Evolutionary conservation across 2,329 filamentous ascomycete species (phyloP).

Genomic region (Aspergillus persii): DNA sequence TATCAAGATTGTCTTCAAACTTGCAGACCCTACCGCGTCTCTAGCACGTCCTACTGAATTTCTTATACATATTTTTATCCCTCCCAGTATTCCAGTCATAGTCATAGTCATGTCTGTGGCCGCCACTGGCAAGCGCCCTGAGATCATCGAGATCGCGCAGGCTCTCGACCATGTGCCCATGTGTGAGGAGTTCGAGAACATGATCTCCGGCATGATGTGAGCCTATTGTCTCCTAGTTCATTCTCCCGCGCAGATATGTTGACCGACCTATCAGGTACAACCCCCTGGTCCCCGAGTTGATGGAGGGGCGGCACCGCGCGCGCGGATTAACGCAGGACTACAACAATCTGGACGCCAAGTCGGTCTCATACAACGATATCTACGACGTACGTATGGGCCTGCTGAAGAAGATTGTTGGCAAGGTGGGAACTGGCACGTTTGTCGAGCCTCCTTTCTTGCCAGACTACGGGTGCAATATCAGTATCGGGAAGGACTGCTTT

Average conservation of each 20-base stretch:
- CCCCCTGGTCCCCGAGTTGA: slow-evolving; percentile 23
- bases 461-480: slow-evolving; percentile 35
- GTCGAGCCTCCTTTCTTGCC: slow-evolving; percentile 32
- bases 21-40: background rate
- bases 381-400: slow-evolving; percentile 24
- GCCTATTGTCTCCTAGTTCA: background rate
- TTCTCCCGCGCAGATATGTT: too few relatives aligned
- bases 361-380: slow-evolving; percentile 27
- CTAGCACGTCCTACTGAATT: too few relatives aligned
- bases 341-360: slow-evolving; percentile 29
- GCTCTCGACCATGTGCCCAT: slow-evolving; percentile 23
- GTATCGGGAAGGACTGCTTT: slow-evolving; percentile 31
- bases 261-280: slow-evolving; percentile 25
- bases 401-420: slow-evolving; percentile 27
- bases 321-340: slow-evolving; percentile 28
- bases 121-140: slow-evolving; percentile 25
- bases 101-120: slow-evolving; percentile 10
- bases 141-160: slow-evolving; percentile 32
- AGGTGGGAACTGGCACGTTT: slow-evolving; percentile 28
- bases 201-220: slow-evolving; percentile 39
- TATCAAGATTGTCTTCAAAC: background rate
- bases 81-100: too few relatives aligned
- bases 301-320: slow-evolving; percentile 29
- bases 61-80: too few relatives aligned
- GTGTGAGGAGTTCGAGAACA: slow-evolving; percentile 36